Evolutionary conservation across 2,329 filamentous ascomycete genomes (phyloP).

Genomic region (Fusarium floridanum): DNA sequence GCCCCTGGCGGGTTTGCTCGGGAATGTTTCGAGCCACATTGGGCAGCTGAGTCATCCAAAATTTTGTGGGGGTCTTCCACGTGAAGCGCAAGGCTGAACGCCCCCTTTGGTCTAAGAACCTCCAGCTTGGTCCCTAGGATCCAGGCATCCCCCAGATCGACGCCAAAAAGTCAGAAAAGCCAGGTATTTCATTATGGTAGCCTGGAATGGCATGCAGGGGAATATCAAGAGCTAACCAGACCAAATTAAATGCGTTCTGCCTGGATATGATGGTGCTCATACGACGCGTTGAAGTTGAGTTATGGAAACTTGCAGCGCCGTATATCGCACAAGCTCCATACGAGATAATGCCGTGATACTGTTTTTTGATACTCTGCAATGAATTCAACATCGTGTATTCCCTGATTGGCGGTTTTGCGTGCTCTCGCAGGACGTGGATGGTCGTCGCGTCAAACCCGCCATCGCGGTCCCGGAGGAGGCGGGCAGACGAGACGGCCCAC

Average conservation of each 20-base stretch:
- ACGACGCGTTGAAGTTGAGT: slow-evolving; percentile 17
- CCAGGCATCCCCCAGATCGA: background rate
- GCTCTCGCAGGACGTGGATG: slow-evolving; percentile 12
- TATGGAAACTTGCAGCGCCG: slow-evolving; percentile 4
- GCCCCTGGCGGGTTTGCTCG: slow-evolving; percentile 4
- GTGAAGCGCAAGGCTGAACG: slow-evolving; percentile 49
- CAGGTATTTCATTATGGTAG: background rate
- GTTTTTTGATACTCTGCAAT: background rate
- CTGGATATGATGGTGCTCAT: slow-evolving; percentile 15
- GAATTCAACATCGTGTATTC: background rate
- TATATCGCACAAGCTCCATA: slow-evolving; percentile 31
- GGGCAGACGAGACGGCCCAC: slow-evolving; percentile 27
- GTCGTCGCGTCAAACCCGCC: slow-evolving; percentile 13
- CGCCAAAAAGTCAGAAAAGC: background rate
- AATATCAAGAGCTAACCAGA: background rate
- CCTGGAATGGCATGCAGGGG: background rate
- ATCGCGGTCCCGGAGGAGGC: slow-evolving; percentile 34
- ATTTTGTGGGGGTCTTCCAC: slow-evolving; percentile 46
- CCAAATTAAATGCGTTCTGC: background rate
- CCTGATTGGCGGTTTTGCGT: background rate
- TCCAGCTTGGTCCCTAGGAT: slow-evolving; percentile 11
- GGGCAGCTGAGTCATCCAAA: slow-evolving; percentile 43
- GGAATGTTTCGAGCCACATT: background rate
- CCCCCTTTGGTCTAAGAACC: slow-evolving; percentile 39
- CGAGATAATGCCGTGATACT: background rate